Percentiles rank a stretch among this genome's conserved stretches.
phyloP scores from a whole-genome alignment of 345 rosid genomes.

The Xanthoceras sorbifolium region DNA sequence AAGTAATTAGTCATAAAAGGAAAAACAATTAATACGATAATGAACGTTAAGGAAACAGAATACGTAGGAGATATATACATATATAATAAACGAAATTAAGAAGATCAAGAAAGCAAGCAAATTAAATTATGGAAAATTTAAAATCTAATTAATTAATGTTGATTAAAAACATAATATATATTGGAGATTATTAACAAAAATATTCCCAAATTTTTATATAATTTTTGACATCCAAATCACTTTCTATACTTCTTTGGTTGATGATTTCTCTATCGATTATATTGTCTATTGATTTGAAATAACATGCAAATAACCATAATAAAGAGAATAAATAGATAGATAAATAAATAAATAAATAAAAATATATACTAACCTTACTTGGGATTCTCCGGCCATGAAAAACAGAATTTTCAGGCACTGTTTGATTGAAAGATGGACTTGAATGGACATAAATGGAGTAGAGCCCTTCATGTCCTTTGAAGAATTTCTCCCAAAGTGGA shows the following conservation, averaged over 20 bases:
- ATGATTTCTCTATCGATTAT: not conserved
- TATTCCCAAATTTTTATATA: no score
- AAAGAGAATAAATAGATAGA: not conserved
- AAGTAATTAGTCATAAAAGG: not conserved
- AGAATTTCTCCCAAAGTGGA: constrained; percentile 86
- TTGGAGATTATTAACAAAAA: no score
- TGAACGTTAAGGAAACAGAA: not conserved
- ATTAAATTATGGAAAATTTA: no score
- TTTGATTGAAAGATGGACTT: constrained; percentile 48
- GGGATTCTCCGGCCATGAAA: constrained; percentile 70
- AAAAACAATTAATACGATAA: not conserved
- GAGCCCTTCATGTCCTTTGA: constrained; percentile 59
- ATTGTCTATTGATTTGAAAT: not conserved
- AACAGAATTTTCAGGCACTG: constrained; percentile 41
- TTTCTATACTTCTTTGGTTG: not conserved
- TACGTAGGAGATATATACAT: no score
- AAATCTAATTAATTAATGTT: no score
- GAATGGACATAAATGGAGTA: constrained; percentile 78
- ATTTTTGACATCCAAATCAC: not conserved
- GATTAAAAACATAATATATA: no score
- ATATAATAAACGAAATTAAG: no score
- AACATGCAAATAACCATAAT: not conserved
- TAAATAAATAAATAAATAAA: not conserved
- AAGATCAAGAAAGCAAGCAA: no score
- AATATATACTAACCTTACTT: constrained; percentile 54